Evolutionary conservation across 768 basidiomycete genomes (phyloP).

Genomic region (Leccinum arenicola): DNA sequence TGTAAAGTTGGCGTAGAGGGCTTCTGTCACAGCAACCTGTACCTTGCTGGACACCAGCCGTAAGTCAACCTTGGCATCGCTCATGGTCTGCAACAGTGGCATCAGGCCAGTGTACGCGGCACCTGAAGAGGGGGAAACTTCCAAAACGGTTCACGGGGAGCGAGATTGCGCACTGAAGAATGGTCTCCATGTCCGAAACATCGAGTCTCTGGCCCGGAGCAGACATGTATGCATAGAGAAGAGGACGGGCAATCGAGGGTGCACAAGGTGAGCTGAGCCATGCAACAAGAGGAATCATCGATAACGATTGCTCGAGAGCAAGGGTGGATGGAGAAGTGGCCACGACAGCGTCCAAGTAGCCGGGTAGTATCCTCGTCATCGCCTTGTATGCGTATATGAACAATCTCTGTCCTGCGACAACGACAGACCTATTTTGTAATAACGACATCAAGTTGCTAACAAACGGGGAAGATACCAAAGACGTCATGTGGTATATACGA

Average conservation of each 20-base stretch:
- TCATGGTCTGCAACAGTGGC: constrained; percentile 43
- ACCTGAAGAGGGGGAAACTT: constrained; percentile 12
- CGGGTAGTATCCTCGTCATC: constrained; percentile 16
- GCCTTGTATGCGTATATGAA: constrained; percentile 4
- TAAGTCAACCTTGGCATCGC: constrained; percentile 31
- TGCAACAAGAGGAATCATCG: constrained; percentile 30
- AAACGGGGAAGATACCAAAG: too few relatives aligned
- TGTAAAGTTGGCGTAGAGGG: constrained; percentile 20
- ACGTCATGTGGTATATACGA: too few relatives aligned
- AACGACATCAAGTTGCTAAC: too few relatives aligned
- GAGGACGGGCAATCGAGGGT: constrained; percentile 35
- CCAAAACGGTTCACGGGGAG: constrained; percentile 17
- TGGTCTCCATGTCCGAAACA: constrained; percentile 41
- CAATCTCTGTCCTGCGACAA: too few relatives aligned
- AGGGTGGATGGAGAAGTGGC: not conserved
- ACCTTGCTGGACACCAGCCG: constrained; percentile 20
- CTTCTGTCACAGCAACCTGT: constrained; percentile 19
- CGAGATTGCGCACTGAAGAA: constrained; percentile 40
- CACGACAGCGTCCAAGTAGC: constrained; percentile 16
- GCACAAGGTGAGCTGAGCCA: constrained; percentile 34
- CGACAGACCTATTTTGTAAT: too few relatives aligned
- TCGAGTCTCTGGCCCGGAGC: constrained; percentile 36
- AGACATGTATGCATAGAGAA: constrained; percentile 47
- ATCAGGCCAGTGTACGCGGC: constrained; percentile 41
- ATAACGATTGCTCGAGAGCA: constrained; percentile 8